Conservation (phyloP, 106 monocot genomes). For the Hemerocallis citrina region DNA sequence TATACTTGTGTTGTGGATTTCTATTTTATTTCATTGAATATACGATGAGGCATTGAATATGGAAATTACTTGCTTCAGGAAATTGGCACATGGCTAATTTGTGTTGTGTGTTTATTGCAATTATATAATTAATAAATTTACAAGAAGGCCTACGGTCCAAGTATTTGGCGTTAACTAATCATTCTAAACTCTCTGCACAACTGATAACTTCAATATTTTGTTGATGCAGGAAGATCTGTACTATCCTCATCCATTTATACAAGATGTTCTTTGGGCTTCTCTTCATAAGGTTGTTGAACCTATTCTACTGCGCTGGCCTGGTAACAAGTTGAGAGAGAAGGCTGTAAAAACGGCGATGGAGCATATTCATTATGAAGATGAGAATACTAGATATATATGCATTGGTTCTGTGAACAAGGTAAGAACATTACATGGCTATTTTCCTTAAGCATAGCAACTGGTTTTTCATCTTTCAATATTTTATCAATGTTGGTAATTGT, state of each 20-base stretch:
- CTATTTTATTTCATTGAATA: no score
- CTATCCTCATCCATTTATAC: conserved; percentile 72
- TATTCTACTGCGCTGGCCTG: conserved; percentile 69
- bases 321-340: conserved; percentile 62
- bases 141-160: no score
- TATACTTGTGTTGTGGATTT: no score
- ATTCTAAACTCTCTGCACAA: no score
- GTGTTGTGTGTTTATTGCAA: no score
- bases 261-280: conserved; percentile 73
- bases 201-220: background rate
- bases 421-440: conserved; percentile 1
- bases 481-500: no score
- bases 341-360: conserved; percentile 56
- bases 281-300: conserved; percentile 84
- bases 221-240: conserved; percentile 82
- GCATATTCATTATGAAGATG: conserved; percentile 98
- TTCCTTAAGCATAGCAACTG: background rate
- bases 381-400: conserved; percentile 80
- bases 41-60: no score
- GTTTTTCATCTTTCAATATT: background rate
- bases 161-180: no score
- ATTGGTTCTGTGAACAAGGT: conserved; percentile 97
- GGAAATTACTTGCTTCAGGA: no score
- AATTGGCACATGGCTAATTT: no score
- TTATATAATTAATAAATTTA: no score